phyloP scores from a whole-genome alignment of 2,329 filamentous ascomycete species.

The Talaromyces sp. region DNA sequence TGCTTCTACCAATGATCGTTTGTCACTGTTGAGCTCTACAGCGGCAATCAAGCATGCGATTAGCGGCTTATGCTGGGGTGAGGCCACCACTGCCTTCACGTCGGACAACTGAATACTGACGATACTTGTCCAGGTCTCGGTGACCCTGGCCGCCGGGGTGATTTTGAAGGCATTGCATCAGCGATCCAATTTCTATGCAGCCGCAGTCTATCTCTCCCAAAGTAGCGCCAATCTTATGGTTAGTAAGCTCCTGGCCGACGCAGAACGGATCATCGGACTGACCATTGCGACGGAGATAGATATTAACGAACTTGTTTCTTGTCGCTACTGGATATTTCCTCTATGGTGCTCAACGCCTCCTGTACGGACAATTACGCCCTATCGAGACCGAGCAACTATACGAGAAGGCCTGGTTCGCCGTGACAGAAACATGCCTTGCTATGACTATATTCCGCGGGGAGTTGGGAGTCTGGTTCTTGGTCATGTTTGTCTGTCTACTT shows the following conservation, averaged over 20 bases:
- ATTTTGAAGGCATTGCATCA: constrained; percentile 89
- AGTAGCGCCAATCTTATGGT: constrained; percentile 95
- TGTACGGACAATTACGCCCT: constrained; percentile 84
- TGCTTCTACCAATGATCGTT: constrained; percentile 27
- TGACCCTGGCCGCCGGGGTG: constrained; percentile 77
- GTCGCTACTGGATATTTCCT: constrained; percentile 76
- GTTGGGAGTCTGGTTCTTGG: constrained; percentile 87
- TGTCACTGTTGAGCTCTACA: constrained; percentile 20
- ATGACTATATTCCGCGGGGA: constrained; percentile 99
- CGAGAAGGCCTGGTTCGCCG: constrained; percentile 96
- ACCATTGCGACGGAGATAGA: constrained; percentile 42
- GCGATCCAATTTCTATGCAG: constrained; percentile 96
- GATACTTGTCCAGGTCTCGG: constrained; percentile 62
- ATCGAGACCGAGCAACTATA: constrained; percentile 97
- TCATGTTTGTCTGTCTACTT: constrained; percentile 91
- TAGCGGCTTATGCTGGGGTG: constrained; percentile 52
- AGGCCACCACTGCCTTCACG: neutral
- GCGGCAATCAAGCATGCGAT: constrained; percentile 38
- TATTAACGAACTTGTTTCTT: constrained; percentile 85
- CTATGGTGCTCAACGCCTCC: constrained; percentile 81
- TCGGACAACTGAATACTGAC: constrained; percentile 14
- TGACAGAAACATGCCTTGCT: constrained; percentile 92
- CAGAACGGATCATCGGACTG: neutral
- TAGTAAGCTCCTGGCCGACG: constrained; percentile 29
- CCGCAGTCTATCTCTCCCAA: constrained; percentile 93